Conservation (phyloP, 2,329 filamentous ascomycete genomes). For the Exophiala lecanii-corni region DNA sequence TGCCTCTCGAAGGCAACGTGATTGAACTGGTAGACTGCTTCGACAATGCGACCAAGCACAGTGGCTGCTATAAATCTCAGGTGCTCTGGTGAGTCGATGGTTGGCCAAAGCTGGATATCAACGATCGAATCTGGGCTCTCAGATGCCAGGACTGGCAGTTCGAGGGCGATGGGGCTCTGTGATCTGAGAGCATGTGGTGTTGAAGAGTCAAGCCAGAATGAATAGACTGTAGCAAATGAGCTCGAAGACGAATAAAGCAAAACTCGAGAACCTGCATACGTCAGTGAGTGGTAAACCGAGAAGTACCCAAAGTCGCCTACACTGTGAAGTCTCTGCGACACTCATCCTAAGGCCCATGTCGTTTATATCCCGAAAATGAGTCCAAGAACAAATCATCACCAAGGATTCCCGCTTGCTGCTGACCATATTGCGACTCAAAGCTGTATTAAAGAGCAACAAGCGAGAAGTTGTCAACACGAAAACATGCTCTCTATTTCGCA, state of each 20-base stretch:
- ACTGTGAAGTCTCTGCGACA: slow-evolving; percentile 30
- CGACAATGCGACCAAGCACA: background rate
- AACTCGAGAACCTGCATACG: slow-evolving; percentile 33
- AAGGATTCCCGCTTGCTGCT: slow-evolving; percentile 26
- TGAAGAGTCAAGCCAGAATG: slow-evolving; percentile 16
- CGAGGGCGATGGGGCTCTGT: slow-evolving; percentile 13
- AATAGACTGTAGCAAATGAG: slow-evolving; percentile 32
- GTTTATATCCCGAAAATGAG: slow-evolving; percentile 51
- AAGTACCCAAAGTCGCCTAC: slow-evolving; percentile 26
- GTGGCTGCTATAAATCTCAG: background rate
- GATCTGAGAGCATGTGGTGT: background rate
- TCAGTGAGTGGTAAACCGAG: background rate
- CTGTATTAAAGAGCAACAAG: slow-evolving; percentile 40
- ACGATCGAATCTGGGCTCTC: background rate
- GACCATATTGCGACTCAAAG: slow-evolving; percentile 26
- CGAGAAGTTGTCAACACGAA: slow-evolving; percentile 52
- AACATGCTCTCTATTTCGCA: slow-evolving; percentile 38
- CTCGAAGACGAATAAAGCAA: slow-evolving; percentile 39
- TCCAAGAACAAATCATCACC: slow-evolving; percentile 43
- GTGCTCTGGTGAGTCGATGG: background rate
- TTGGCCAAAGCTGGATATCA: background rate
- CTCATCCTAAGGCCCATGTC: slow-evolving; percentile 48
- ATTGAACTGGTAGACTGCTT: background rate
- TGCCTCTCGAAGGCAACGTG: background rate
- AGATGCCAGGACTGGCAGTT: slow-evolving; percentile 6